phyloP scores from a whole-genome alignment of 2,329 filamentous ascomycete genomes.

The Phaeosphaeriaceae sp. region DNA sequence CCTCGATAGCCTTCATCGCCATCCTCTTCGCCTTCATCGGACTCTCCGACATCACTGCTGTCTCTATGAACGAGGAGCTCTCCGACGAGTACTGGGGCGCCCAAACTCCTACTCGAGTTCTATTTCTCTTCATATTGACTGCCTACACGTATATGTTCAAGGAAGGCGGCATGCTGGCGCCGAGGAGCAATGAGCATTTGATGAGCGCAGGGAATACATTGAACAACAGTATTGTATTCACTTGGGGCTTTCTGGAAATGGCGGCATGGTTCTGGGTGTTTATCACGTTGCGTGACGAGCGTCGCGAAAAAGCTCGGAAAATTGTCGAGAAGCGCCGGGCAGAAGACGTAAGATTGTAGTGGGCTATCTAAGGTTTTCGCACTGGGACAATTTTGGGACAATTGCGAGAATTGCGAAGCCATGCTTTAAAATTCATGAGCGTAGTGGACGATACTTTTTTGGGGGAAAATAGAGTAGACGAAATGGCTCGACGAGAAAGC shows the following conservation, averaged over 20 bases:
- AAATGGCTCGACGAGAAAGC: too few species aligned
- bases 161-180: conserved; percentile 56
- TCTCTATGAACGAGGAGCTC: conserved; percentile 52
- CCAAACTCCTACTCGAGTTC: conserved; percentile 68
- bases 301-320: conserved; percentile 35
- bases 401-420: too few species aligned
- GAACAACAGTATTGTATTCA: conserved; percentile 85
- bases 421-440: too few species aligned
- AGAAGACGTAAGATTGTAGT: conserved; percentile 33
- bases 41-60: conserved; percentile 55
- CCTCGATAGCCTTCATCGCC: conserved; percentile 70
- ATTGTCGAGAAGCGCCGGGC: conserved; percentile 41
- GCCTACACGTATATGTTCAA: conserved; percentile 70
- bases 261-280: conserved; percentile 83
- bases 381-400: too few species aligned
- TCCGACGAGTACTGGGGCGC: conserved; percentile 56
- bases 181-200: conserved; percentile 32
- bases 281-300: conserved; percentile 46
- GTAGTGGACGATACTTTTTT: too few species aligned
- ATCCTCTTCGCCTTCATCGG: conserved; percentile 71
- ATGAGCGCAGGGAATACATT: conserved; percentile 63
- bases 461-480: too few species aligned
- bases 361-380: neutral
- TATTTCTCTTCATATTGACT: conserved; percentile 66
- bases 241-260: conserved; percentile 83